Conservation (phyloP, 2,329 filamentous ascomycete species). For the Coniosporium tulheliwenetii region DNA sequence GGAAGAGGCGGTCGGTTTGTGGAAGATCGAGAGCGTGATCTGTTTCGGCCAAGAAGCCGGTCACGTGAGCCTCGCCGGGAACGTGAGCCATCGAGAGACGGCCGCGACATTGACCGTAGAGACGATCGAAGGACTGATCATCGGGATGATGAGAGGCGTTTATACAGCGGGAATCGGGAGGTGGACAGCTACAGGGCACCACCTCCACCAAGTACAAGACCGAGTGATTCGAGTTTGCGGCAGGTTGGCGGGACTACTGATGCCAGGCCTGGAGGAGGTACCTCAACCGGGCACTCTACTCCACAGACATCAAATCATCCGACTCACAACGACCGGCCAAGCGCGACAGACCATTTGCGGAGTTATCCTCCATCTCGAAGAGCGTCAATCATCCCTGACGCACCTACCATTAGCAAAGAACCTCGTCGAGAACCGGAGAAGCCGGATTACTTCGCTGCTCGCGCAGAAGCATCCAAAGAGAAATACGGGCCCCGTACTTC, state of each 20-base stretch:
- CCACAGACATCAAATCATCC: constrained; percentile 1
- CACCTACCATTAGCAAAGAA: constrained; percentile 3
- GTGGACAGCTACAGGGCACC: constrained; percentile 22
- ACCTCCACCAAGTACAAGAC: too few species aligned
- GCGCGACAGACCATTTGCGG: neutral
- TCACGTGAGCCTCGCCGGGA: constrained; percentile 47
- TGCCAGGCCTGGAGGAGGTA: constrained; percentile 14
- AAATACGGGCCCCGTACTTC: constrained; percentile 29
- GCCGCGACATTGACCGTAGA: constrained; percentile 20
- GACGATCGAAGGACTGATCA: constrained; percentile 28
- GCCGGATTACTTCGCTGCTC: constrained; percentile 27
- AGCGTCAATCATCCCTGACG: neutral
- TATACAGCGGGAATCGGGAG: constrained; percentile 21
- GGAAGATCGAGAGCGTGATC: constrained; percentile 29
- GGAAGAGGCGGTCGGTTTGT: constrained; percentile 29
- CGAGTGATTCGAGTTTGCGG: too few species aligned
- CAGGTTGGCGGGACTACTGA: constrained; percentile 6
- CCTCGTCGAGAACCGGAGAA: constrained; percentile 22
- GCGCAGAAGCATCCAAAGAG: constrained; percentile 29
- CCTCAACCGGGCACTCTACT: constrained; percentile 14
- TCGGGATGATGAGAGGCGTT: constrained; percentile 24
- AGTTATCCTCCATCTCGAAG: neutral
- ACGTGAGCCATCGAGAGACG: constrained; percentile 24
- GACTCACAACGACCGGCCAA: neutral
- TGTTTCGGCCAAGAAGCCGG: constrained; percentile 47